phyloP scores from a whole-genome alignment of 2,329 filamentous ascomycete genomes.

The Huntiella bhutanensis region DNA sequence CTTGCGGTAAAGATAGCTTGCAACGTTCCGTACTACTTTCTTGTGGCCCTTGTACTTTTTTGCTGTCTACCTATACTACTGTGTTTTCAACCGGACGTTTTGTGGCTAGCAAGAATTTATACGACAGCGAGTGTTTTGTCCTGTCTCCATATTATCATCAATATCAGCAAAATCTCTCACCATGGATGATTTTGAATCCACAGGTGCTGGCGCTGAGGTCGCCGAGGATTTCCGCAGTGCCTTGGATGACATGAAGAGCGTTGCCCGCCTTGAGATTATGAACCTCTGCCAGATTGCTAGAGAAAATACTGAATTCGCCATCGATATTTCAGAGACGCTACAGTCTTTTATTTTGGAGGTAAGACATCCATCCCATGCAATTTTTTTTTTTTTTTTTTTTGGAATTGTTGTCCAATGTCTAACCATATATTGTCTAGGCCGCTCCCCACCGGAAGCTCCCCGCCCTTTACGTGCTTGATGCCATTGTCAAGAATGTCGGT shows the following conservation, averaged over 20 bases:
- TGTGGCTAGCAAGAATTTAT: too few species aligned
- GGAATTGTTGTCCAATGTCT: background rate
- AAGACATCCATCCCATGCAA: constrained; percentile 17
- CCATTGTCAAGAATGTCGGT: constrained; percentile 95
- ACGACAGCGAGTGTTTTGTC: too few species aligned
- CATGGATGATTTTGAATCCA: constrained; percentile 8
- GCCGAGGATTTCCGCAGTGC: constrained; percentile 89
- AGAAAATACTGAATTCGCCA: constrained; percentile 89
- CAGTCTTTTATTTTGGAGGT: constrained; percentile 91
- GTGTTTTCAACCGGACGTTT: too few species aligned
- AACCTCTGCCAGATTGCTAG: constrained; percentile 94
- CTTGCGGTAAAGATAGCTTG: too few species aligned
- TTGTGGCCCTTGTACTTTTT: too few species aligned
- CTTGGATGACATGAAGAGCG: constrained; percentile 74
- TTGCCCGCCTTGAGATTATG: constrained; percentile 89
- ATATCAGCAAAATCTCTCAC: background rate
- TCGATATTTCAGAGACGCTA: constrained; percentile 76
- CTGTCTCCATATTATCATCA: too few species aligned
- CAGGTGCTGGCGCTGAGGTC: constrained; percentile 37
- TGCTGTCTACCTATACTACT: too few species aligned
- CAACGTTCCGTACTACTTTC: too few species aligned
- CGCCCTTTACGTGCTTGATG: constrained; percentile 93
- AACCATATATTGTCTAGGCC: constrained; percentile 35
- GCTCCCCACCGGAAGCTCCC: constrained; percentile 78
- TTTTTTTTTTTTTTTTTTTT: too few species aligned